Base-by-base conservation (phyloP, 1,284 basidiomycete species). In the Tilletia caries region DNA sequence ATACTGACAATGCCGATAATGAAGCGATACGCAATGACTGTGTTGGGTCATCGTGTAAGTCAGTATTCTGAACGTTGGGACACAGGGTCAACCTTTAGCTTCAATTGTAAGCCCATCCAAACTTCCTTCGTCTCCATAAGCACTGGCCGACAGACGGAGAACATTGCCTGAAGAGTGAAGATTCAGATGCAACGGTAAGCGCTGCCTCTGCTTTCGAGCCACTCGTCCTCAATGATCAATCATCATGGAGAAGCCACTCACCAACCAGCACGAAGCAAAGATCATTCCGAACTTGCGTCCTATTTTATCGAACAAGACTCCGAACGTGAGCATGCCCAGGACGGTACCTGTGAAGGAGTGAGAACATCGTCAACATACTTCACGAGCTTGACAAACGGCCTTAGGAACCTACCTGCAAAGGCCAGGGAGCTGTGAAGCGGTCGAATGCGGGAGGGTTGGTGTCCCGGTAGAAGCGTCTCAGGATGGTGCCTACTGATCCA, bases 261-360 rank as follows among this genome's bases (percentile, higher is more conserved):
- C 37, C 2, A 77, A 73, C 73, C 71, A 75, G 67, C 73, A 58
- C 13, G 70, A 74, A 32, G 76, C 65, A 75, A 87, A 75, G 73
- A 90, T 89, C 92, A 93, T 93, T 68, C 92, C 92, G 76, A 90
- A 90, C 80, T 95, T 95, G 67, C 94, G 88, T 8, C 66, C 66
- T 18, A 50, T 50, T 4, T 43, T 33, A 23, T 66, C 65, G 41
- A 27, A 34, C 68, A 93, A 84, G 80, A 89, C 92, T 29, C 86
- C 86, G 66, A 86, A 87, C 6, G 75, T 58, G 10, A 82, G 75
- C 81, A 82, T 82, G 64, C 86, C 93, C 20, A 93, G 86, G 50
- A 95, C 85, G 15, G 91, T 93, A 25, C 81, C 81, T 25, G 79
- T 79, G 67, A 82, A 82, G 58, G 74, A 77, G 65, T 82, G 73